Base-by-base conservation (phyloP, 2,329 filamentous ascomycete genomes). In the Clonostachys rosea region DNA sequence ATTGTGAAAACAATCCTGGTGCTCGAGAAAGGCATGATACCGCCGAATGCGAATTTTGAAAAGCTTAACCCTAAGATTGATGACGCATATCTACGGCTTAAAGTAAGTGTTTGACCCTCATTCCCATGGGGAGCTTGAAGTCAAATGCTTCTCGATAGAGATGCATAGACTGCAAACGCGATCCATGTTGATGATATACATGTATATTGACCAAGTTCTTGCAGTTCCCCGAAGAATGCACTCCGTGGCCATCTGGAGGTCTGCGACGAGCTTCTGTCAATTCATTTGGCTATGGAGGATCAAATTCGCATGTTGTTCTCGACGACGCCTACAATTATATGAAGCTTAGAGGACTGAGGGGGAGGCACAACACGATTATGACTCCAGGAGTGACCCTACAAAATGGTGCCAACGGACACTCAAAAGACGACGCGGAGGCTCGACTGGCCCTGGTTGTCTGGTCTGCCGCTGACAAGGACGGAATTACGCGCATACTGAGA, bases 231-330 rank as follows among this genome's bases (percentile, higher is more conserved):
- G 8, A 16, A 46, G 20, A 39, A 40, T 13, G 34, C 14, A 8
- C 6, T 9, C 48, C 55, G 68, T 70, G 63, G 39, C 60, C 78
- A 46, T 71, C 74, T 61, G 18, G 74, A 69, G 66, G 42, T 12
- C 33, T 44, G 24, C 42, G 42, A 6, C n/a, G 54, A 54, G 56
- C 58, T 1, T 57, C 54, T 45, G 52, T 69, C 34, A 66, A 66
- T 46, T 58, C 54, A 2, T 69, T 67, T 42, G 66, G 67, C 2
- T 61, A 50, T 48, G 66, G 66, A 4, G 66, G 66, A 5, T 53
- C 61, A 2, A 68, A 68, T 33, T 58, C 56, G 4, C 64, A 69
- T 43, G 55, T 44, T 30, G 49, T 60, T 14, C 17, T 59, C 7
- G 56, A 59, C 24, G 53, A 52, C 7, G 50, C 52, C 4, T 46